These are phyloP conservation scores for Cytospora leucostoma DNA, from an alignment of 2,329 filamentous ascomycete genomes.

Conservation along the genomic window DNA sequence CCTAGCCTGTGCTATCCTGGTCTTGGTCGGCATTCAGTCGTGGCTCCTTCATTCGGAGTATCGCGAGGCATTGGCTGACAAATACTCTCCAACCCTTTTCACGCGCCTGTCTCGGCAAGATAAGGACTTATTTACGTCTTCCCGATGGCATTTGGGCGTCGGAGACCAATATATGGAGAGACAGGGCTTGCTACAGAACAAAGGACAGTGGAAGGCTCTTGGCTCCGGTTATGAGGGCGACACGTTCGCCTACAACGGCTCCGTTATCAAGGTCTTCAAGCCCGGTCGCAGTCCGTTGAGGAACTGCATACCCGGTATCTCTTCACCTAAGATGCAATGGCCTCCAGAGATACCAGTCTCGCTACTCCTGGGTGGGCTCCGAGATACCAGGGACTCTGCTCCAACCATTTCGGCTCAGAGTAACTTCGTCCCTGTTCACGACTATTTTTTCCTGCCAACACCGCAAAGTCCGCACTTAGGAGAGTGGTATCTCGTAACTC, in stretches of 20 bases:
- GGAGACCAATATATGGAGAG: not conserved
- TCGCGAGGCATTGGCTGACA: conserved; percentile 9
- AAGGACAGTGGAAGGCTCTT: conserved; percentile 34
- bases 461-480: not conserved
- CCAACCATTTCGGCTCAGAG: conserved; percentile 13
- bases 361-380: conserved; percentile 34
- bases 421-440: conserved; percentile 35
- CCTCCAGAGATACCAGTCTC: conserved; percentile 38
- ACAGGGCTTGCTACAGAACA: conserved; percentile 28
- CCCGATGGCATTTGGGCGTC: not conserved
- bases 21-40: conserved; percentile 6
- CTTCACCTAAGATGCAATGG: conserved; percentile 32
- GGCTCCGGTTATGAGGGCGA: conserved; percentile 38
- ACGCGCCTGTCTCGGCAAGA: not conserved
- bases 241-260: conserved; percentile 33
- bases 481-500: conserved; percentile 37
- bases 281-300: conserved; percentile 34
- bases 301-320: conserved; percentile 35
- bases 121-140: conserved; percentile 6
- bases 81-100: conserved; percentile 17
- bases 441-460: conserved; percentile 36
- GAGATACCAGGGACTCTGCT: conserved; percentile 2
- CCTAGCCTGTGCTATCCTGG: conserved; percentile 5
- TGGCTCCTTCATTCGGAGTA: conserved; percentile 17
- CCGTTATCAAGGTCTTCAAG: conserved; percentile 38